Evolutionary conservation across 2,329 filamentous ascomycete species (phyloP), one percentile per base, ranked within the genome.

Genomic region (Clathrospora elynae): DNA sequence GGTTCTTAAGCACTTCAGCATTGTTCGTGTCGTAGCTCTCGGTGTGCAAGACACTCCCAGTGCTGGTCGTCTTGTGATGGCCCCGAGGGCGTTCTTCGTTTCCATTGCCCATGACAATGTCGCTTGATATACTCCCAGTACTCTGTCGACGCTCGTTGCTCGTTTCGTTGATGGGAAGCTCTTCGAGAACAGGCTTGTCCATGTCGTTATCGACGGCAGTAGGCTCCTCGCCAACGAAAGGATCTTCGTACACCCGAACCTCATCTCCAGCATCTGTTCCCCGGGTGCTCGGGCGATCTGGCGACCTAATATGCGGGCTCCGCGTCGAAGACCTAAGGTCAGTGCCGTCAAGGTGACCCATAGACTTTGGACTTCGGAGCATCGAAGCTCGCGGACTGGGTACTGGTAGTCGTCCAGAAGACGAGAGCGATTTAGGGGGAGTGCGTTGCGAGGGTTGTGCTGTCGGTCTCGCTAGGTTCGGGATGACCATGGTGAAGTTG

Each of bases 161-260:
- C 53, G 73, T 74, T 52, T 76, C 74, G 43, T 79, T 79, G 32
- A 77, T 65, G 3, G 76, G 74, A 3, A 80, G 64, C 53, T 80
- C 77, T 39, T 75, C 74, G 8, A 80, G 72, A 3, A 79, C 76
- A 9, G 71, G 64, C 37, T 72, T 72, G 34, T 72, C 66, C 8
- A 61, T 57, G 16, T 71, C 67, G 22, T 66, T 60, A 5, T 53
- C 47, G 24, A 50, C 41, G 22, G 45, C 42, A 14, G 52, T 38
- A 16, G 61, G 59, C 28, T 67, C 64, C 24, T 71, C 68, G 26
- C 68, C 68, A 24, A 69, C 71, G 38, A 76, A 75, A 1, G 77
- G 77, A 49, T 80, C 78, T 59, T 81, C 79, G 50, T 78, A 79
- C 18, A 79, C 76, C 37, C 75, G 74, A 3, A 79, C 74, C 38